Conservation (phyloP, 352 stramenopile genomes). For the Thraustochytrium striatum region DNA sequence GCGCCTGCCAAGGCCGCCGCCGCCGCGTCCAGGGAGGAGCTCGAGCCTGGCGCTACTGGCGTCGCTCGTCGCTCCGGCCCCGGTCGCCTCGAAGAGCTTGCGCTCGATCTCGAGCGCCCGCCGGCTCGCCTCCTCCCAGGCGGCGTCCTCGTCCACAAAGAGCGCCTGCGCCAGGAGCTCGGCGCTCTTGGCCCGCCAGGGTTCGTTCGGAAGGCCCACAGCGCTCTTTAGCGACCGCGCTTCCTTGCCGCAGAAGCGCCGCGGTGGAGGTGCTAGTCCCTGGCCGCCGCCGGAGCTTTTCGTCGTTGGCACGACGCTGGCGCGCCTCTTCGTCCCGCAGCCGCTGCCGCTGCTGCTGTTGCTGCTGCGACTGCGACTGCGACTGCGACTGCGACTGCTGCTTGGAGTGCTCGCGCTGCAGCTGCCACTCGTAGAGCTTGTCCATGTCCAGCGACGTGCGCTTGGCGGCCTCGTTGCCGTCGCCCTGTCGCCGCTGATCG, state of each 20-base stretch:
- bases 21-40: too few species aligned
- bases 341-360: neutral
- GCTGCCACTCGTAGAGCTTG: constrained; percentile 31
- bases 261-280: too few species aligned
- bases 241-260: too few species aligned
- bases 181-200: neutral
- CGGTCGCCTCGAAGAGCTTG: neutral
- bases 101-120: constrained; percentile 1
- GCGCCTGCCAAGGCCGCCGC: too few species aligned
- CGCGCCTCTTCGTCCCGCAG: neutral
- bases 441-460: neutral
- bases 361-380: neutral
- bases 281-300: constrained; percentile 7
- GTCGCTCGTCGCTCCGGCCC: too few species aligned
- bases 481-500: neutral
- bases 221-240: too few species aligned
- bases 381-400: too few species aligned
- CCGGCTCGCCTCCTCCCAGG: neutral
- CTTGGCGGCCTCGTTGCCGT: neutral
- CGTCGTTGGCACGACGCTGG: neutral
- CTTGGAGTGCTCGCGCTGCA: constrained; percentile 6
- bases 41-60: too few species aligned
- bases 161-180: constrained; percentile 25
- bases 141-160: constrained; percentile 5
- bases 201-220: neutral